Evolutionary conservation across 2,329 filamentous ascomycete genomes (phyloP).

Genomic region (Berkeleyomyces rouxiae): DNA sequence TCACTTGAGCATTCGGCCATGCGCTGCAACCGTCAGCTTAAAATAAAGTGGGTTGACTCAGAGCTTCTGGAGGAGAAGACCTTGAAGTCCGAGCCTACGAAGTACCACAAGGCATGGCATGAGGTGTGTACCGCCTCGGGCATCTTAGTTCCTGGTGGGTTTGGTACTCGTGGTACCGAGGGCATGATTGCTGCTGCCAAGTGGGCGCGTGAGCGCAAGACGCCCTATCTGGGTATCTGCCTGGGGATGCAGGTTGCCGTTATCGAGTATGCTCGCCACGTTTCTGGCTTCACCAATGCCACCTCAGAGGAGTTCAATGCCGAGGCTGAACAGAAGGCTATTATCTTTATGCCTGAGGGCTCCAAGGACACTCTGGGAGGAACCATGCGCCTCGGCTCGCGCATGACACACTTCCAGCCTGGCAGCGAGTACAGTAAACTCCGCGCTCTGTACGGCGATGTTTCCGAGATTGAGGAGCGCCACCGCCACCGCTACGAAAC

Average conservation of each 20-base stretch:
- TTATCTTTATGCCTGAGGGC: constrained; percentile 83
- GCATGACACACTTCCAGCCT: constrained; percentile 57
- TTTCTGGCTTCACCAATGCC: constrained; percentile 45
- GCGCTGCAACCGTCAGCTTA: constrained; percentile 63
- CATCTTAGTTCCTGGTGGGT: constrained; percentile 55
- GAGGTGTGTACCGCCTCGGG: constrained; percentile 52
- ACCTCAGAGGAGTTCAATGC: constrained; percentile 39
- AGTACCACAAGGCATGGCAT: constrained; percentile 78
- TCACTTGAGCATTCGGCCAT: constrained; percentile 83
- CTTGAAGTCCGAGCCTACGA: constrained; percentile 44
- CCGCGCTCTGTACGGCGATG: constrained; percentile 53
- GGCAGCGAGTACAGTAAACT: constrained; percentile 65
- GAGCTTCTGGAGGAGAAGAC: constrained; percentile 60
- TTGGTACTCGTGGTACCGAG: constrained; percentile 65
- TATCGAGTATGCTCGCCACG: constrained; percentile 68
- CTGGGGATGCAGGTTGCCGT: constrained; percentile 87
- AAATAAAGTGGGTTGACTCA: constrained; percentile 72
- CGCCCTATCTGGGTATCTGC: constrained; percentile 78
- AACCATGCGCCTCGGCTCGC: constrained; percentile 71
- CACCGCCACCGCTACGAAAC: constrained; percentile 87
- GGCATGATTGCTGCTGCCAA: constrained; percentile 82
- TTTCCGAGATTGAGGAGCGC: constrained; percentile 45
- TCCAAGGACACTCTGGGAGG: constrained; percentile 45
- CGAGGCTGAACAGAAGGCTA: constrained; percentile 46
- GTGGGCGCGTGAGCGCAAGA: constrained; percentile 69